Percentiles rank a stretch among this genome's conserved stretches.
These are phyloP conservation scores for Coemansia sp. DNA, from an alignment of 192 early-diverging fungal species.

Conservation along the genomic window DNA sequence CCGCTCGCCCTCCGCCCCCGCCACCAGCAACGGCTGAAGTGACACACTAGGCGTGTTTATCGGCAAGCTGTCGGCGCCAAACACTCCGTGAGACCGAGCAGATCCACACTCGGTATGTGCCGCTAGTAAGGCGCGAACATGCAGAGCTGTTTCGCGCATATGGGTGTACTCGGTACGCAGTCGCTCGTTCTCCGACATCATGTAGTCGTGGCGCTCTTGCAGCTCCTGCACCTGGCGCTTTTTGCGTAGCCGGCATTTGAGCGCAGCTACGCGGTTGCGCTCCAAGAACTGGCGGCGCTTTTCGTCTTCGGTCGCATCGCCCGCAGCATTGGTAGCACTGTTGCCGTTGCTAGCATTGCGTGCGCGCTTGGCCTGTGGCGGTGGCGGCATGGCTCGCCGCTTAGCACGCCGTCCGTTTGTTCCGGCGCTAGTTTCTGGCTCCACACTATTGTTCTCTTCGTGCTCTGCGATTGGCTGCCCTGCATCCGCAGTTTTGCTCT, in stretches of 20 bases:
- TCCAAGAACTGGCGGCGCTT: conserved; percentile 85
- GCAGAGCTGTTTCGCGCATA: conserved; percentile 71
- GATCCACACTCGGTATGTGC: conserved; percentile 77
- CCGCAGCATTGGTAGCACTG: neutral
- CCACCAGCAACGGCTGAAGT: conserved; percentile 20
- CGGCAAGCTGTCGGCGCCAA: conserved; percentile 51
- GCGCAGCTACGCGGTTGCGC: conserved; percentile 81
- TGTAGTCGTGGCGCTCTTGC: conserved; percentile 55
- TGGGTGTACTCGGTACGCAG: conserved; percentile 31
- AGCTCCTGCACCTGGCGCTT: conserved; percentile 85
- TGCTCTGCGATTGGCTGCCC: neutral
- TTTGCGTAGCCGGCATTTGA: conserved; percentile 91
- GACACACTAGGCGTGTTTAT: conserved; percentile 19
- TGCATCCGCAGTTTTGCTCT: neutral
- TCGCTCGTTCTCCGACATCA: conserved; percentile 43
- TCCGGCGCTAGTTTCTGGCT: too few relatives aligned
- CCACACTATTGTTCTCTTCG: neutral
- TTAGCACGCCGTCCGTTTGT: neutral
- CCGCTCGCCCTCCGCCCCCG: conserved; percentile 23
- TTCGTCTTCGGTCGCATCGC: conserved; percentile 54
- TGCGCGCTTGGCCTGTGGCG: conserved; percentile 20
- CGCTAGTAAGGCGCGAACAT: conserved; percentile 70
- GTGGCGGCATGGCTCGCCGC: conserved; percentile 3
- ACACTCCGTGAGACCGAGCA: conserved; percentile 64
- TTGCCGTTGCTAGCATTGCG: conserved; percentile 3